These are phyloP conservation scores for Colletotrichum cordylinicola DNA, from an alignment of 2,329 filamentous ascomycete genomes.

Conservation along the genomic window DNA sequence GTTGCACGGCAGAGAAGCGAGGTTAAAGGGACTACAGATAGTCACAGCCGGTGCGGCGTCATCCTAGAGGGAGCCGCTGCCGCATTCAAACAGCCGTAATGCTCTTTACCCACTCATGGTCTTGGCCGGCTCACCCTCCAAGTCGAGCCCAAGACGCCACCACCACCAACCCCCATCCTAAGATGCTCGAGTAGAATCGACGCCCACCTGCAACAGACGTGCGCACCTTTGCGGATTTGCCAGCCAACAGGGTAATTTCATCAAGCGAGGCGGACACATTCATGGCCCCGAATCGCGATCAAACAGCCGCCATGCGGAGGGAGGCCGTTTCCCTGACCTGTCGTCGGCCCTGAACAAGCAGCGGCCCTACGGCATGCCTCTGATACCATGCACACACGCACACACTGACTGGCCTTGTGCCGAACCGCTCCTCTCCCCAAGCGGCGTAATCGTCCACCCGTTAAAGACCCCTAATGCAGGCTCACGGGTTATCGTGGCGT, in stretches of 20 bases:
- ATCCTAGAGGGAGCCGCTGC: background rate
- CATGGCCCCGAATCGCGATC: conserved; percentile 11
- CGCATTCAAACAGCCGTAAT: background rate
- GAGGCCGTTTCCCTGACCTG: conserved; percentile 3
- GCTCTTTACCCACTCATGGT: background rate
- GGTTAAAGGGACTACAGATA: background rate
- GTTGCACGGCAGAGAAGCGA: background rate
- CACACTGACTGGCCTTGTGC: background rate
- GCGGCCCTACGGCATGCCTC: background rate
- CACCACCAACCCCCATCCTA: background rate
- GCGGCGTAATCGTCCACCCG: background rate
- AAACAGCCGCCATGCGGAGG: conserved; percentile 12
- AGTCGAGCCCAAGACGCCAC: background rate
- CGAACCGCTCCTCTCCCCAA: background rate
- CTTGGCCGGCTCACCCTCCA: background rate
- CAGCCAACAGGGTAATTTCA: conserved; percentile 22
- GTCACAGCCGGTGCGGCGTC: background rate
- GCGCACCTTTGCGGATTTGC: background rate
- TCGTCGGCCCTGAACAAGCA: background rate
- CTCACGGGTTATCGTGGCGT: background rate
- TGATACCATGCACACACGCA: background rate
- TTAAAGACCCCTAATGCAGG: background rate
- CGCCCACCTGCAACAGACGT: background rate
- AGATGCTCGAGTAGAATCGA: background rate
- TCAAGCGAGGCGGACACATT: background rate